Percentiles rank a stretch among this genome's conserved stretches.
Conservation (phyloP, 2,329 filamentous ascomycete genomes). For the Diaporthe humulicola region DNA sequence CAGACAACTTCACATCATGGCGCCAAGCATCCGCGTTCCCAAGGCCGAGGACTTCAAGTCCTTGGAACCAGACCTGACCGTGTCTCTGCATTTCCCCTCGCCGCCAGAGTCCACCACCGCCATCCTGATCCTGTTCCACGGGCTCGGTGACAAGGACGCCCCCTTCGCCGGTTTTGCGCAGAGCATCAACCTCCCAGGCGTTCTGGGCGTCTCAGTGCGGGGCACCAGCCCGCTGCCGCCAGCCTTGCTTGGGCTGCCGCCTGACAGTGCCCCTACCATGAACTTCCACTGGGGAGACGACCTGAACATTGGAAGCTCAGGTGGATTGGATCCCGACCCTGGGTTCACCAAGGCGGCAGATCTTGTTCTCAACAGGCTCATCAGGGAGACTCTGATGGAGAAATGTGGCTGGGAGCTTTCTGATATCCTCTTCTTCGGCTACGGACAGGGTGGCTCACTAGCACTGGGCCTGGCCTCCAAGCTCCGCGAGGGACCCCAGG, state of each 20-base stretch:
- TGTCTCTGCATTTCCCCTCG: conserved; percentile 63
- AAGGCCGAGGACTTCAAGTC: conserved; percentile 63
- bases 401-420: conserved; percentile 70
- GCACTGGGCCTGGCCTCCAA: conserved; percentile 68
- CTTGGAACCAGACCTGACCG: conserved; percentile 56
- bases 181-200: conserved; percentile 81
- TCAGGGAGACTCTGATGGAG: conserved; percentile 64
- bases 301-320: conserved; percentile 65
- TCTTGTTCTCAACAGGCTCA: conserved; percentile 63
- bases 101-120: conserved; percentile 76
- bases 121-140: conserved; percentile 85
- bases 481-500: conserved; percentile 49
- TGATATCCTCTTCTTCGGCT: conserved; percentile 76
- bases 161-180: conserved; percentile 79
- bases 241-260: conserved; percentile 66
- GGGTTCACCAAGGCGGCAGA: conserved; percentile 66
- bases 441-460: conserved; percentile 76
- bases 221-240: conserved; percentile 79
- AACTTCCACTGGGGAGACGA: conserved; percentile 79
- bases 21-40: conserved; percentile 61
- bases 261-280: conserved; percentile 42
- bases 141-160: conserved; percentile 80
- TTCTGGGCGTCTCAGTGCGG: conserved; percentile 80
- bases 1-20: conserved; percentile 47
- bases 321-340: conserved; percentile 71